Evolutionary conservation across 768 basidiomycete genomes (phyloP).

Genomic region (Amanita rimosa): DNA sequence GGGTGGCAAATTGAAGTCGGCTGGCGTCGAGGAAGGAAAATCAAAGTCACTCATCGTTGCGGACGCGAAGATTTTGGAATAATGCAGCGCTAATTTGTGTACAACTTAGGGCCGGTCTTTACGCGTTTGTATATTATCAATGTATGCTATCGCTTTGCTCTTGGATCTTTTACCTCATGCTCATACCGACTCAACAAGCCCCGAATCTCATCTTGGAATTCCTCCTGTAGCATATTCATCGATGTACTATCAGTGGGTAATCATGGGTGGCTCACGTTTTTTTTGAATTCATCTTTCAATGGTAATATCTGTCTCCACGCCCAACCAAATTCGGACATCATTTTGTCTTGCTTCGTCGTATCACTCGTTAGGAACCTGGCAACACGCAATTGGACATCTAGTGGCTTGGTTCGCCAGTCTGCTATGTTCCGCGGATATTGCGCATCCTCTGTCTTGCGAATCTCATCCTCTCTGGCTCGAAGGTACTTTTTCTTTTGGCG

Average conservation of each 20-base stretch:
- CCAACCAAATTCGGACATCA: slow-evolving; percentile 41
- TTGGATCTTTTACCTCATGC: slow-evolving; percentile 6
- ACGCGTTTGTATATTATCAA: background rate
- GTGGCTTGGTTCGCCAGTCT: slow-evolving; percentile 23
- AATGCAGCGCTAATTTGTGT: background rate
- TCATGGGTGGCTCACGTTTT: slow-evolving; percentile 24
- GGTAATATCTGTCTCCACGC: slow-evolving; percentile 35
- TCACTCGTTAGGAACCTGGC: slow-evolving; percentile 33
- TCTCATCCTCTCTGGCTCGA: slow-evolving; percentile 14
- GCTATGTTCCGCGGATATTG: slow-evolving; percentile 22
- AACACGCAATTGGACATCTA: slow-evolving; percentile 36
- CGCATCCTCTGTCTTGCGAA: slow-evolving; percentile 14
- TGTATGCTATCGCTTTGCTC: slow-evolving; percentile 1
- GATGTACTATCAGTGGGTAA: background rate
- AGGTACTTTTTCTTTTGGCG: slow-evolving; percentile 10
- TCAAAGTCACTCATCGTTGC: slow-evolving; percentile 4
- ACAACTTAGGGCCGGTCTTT: slow-evolving; percentile 3
- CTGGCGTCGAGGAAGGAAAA: slow-evolving; percentile 5
- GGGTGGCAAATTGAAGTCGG: slow-evolving; percentile 1
- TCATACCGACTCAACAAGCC: slow-evolving; percentile 13
- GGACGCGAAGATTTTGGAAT: too few species aligned
- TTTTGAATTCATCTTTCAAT: slow-evolving; percentile 26
- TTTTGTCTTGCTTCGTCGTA: slow-evolving; percentile 27
- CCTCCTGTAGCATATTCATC: slow-evolving; percentile 6
- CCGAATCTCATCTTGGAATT: slow-evolving; percentile 15